phyloP scores from a whole-genome alignment of 441 rosid genomes.

The Hura crepitans region DNA sequence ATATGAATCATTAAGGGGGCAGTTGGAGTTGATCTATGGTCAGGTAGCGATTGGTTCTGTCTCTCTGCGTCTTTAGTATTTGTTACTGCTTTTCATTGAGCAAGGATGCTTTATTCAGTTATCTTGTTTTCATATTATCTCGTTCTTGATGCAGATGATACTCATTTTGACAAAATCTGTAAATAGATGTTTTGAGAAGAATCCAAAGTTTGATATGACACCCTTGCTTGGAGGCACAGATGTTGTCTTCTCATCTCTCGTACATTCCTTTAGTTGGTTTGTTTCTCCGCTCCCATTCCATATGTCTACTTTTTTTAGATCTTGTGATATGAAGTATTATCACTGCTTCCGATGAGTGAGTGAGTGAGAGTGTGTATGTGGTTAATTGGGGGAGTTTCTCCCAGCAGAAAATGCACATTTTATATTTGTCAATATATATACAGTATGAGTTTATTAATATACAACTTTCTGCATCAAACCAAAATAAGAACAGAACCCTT shows the following conservation, averaged over 20 bases:
- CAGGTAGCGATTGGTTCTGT: constrained; percentile 52
- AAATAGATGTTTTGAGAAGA: constrained; percentile 95
- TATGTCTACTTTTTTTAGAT: constrained; percentile 3
- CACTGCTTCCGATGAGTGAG: neutral
- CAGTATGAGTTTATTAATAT: neutral
- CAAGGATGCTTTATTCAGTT: constrained; percentile 1
- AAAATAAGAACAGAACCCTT: neutral
- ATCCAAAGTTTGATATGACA: constrained; percentile 95
- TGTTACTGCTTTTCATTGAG: neutral
- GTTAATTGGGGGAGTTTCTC: neutral
- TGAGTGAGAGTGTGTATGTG: too few relatives aligned
- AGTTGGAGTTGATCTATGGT: constrained; percentile 90
- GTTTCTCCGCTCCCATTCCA: constrained; percentile 33
- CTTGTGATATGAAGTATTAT: neutral
- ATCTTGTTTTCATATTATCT: constrained; percentile 21
- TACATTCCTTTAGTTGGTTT: constrained; percentile 89
- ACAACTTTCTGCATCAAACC: neutral
- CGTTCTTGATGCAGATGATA: constrained; percentile 70
- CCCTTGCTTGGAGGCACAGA: constrained; percentile 98
- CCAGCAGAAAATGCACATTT: neutral
- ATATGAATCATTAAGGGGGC: constrained; percentile 74
- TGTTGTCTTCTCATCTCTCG: constrained; percentile 90
- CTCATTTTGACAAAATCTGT: constrained; percentile 89
- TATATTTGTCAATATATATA: neutral
- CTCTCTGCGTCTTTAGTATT: constrained; percentile 11